phyloP scores from a whole-genome alignment of 768 basidiomycete species.

The Pisolithus microcarpus region DNA sequence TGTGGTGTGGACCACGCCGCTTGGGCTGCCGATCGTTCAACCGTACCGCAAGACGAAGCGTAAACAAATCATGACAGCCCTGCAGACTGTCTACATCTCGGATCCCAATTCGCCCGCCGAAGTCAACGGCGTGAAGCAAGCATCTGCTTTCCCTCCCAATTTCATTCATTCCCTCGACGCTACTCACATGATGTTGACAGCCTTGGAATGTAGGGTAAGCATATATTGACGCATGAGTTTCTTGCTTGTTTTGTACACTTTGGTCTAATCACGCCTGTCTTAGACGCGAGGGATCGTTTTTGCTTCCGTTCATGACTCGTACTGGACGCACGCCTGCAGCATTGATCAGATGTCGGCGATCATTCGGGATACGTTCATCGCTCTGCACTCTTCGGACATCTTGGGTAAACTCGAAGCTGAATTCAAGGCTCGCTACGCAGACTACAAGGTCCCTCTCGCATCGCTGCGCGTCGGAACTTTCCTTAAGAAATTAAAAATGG shows the following conservation, averaged over 20 bases:
- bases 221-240: background rate
- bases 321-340: conserved; percentile 91
- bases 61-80: conserved; percentile 75
- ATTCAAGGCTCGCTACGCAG: conserved; percentile 74
- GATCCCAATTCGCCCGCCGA: conserved; percentile 75
- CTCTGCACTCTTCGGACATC: conserved; percentile 83
- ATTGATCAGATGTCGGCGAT: conserved; percentile 84
- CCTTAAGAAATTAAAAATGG: conserved; percentile 34
- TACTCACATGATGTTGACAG: conserved; percentile 97
- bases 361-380: conserved; percentile 91
- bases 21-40: conserved; percentile 94
- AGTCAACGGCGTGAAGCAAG: conserved; percentile 83
- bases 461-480: conserved; percentile 34
- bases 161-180: conserved; percentile 97
- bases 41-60: conserved; percentile 82
- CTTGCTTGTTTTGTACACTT: background rate
- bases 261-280: background rate
- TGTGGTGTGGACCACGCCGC: conserved; percentile 93
- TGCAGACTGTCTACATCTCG: conserved; percentile 85
- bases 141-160: conserved; percentile 97
- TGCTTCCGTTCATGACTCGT: conserved; percentile 97
- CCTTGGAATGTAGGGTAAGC: conserved; percentile 77
- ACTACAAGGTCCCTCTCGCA: conserved; percentile 57
- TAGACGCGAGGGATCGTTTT: conserved; percentile 75
- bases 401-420: conserved; percentile 65